Conservation (phyloP, 805 yeast genomes). For the Monosporozyma solicola region DNA sequence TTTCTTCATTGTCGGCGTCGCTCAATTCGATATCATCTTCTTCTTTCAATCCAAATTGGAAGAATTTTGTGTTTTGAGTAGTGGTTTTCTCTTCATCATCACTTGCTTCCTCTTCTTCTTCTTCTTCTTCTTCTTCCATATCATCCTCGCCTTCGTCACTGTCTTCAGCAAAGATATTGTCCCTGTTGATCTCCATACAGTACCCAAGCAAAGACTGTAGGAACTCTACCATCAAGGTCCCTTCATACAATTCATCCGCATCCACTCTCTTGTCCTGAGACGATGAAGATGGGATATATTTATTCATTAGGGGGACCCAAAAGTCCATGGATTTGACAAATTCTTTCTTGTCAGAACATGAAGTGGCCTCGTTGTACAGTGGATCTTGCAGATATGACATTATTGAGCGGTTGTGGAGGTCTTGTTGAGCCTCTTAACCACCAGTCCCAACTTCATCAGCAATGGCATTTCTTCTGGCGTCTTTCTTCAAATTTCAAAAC, state of each 20-base stretch:
- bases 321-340: not conserved
- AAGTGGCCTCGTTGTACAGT: not conserved
- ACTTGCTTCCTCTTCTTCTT: constrained; percentile 22
- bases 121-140: constrained; percentile 20
- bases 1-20: constrained; percentile 7
- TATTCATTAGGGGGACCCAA: constrained; percentile 1
- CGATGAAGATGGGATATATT: not conserved
- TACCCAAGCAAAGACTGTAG: constrained; percentile 3
- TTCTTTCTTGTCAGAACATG: not conserved
- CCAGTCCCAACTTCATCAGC: not conserved
- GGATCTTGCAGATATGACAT: not conserved
- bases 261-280: not conserved
- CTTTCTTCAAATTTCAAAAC: not conserved
- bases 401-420: not conserved
- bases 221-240: constrained; percentile 3
- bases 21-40: constrained; percentile 10
- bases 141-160: constrained; percentile 14
- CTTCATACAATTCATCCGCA: not conserved
- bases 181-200: constrained; percentile 9
- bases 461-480: not conserved
- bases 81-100: constrained; percentile 50
- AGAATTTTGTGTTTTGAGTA: constrained; percentile 9
- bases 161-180: constrained; percentile 6
- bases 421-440: not conserved
- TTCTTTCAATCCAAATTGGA: constrained; percentile 21